Evolutionary conservation across 164 flowering plant species (phyloP).

Genomic region (Berberis thunbergii): DNA sequence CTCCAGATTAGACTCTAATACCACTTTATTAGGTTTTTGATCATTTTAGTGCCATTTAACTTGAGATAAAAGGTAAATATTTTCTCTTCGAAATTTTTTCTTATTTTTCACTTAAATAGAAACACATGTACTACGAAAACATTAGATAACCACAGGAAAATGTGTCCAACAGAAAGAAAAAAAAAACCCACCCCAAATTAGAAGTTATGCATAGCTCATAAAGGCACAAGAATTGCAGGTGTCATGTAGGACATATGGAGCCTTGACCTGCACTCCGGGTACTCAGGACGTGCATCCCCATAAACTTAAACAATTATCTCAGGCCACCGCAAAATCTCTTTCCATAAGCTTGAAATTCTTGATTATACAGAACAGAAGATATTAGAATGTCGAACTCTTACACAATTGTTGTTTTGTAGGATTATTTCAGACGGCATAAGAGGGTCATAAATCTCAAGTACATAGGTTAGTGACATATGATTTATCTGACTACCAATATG

Average conservation of each 20-base stretch:
- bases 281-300: neutral
- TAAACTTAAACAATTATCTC: neutral
- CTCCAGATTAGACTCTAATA: no score
- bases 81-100: no score
- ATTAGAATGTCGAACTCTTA: neutral
- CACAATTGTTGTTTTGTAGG: slow-evolving; percentile 27
- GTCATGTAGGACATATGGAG: neutral
- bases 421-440: slow-evolving; percentile 47
- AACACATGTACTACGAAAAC: no score
- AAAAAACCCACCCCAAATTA: no score
- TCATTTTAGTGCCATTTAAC: no score
- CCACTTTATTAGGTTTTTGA: no score
- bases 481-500: no score
- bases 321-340: neutral
- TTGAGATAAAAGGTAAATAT: no score
- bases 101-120: no score
- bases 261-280: neutral
- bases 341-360: neutral
- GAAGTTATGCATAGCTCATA: no score
- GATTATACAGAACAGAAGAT: neutral
- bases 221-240: neutral
- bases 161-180: no score
- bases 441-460: slow-evolving; percentile 60
- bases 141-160: no score
- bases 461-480: slow-evolving; percentile 34